A percentile compares a stretch with the other conserved stretches of the same genome.
Conservation (phyloP, 345 rosid species). For the Corchorus capsularis region DNA sequence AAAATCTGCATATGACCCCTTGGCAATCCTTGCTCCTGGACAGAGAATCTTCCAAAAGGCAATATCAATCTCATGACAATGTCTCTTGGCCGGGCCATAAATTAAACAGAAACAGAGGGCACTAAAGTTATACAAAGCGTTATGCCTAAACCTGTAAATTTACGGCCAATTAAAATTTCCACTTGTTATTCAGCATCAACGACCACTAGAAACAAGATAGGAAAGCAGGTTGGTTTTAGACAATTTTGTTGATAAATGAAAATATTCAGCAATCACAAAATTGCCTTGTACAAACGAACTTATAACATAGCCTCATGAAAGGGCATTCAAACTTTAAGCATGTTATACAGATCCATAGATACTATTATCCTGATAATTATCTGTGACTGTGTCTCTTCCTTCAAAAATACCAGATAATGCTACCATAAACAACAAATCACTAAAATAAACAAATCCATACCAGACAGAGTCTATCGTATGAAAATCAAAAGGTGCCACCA, state of each 20-base stretch:
- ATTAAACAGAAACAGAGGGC: conserved; percentile 15
- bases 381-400: background rate
- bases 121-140: conserved; percentile 14
- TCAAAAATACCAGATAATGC: conserved; percentile 10
- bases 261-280: conserved; percentile 7
- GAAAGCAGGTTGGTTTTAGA: conserved; percentile 12
- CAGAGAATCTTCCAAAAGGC: conserved; percentile 74
- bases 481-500: conserved; percentile 17
- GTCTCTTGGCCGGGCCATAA: conserved; percentile 23
- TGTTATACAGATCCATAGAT: conserved; percentile 11
- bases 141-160: conserved; percentile 43
- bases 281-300: conserved; percentile 16
- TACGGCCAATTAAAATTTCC: conserved; percentile 18
- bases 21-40: conserved; percentile 85
- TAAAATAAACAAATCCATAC: conserved; percentile 9
- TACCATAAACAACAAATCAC: conserved; percentile 7
- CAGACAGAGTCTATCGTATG: background rate
- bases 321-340: conserved; percentile 6
- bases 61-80: conserved; percentile 31
- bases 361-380: background rate
- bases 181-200: conserved; percentile 17
- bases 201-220: conserved; percentile 11
- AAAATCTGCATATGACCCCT: conserved; percentile 76
- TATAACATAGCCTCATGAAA: conserved; percentile 1
- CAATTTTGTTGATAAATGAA: conserved; percentile 25